Base-by-base conservation (phyloP, 805 yeast species). In the Soucietia sequanensis region DNA sequence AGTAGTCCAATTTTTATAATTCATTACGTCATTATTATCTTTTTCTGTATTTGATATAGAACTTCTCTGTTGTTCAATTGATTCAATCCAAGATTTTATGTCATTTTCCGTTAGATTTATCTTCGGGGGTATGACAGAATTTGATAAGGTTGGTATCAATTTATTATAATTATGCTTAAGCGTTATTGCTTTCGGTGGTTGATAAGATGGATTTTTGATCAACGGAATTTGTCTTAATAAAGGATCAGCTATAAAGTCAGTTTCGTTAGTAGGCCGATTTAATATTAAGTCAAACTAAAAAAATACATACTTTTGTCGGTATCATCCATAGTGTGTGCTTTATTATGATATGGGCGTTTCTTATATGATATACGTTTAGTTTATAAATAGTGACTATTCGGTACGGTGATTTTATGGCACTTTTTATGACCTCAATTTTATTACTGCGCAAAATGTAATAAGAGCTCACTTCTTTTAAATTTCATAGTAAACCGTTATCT, bases 141-240 rank as follows among this genome's bases (percentile, higher is more conserved):
- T 49, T 6, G 62, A 42, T 14, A 68, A 40, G 14, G 62, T 54
- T 4, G 70, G 64, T 15, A 67, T 46, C 16, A 68, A 43, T 39
- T 62, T 62, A 12, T 55, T 58, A 52, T 72, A 80, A 42, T 70
- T 70, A 21, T 68, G 54, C 23, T 80, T 76, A 23, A 79, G 59
- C 5, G 76, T 68, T 10, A 78, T 68, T 0, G 82, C 73, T 39
- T 67, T 72, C 12, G 84, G 83, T 1, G 80, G 75, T 36, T 65
- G 70, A 41, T 58, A 68, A 17, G 60, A 58, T 3, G 80, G 82
- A 37, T 78, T 75, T 24, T 71, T 60, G 11, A 76, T 69, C 25
- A 79, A 63, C 0, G 84, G 84, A 0, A 79, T 70, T 41, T 77
- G 78, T 23, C 70, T 60, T 5, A 78, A 59, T 10, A 72, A 41